These are phyloP conservation scores for Paramecium tetraurelia DNA, from an alignment of 73 alveolate genomes.

Conservation along the genomic window DNA sequence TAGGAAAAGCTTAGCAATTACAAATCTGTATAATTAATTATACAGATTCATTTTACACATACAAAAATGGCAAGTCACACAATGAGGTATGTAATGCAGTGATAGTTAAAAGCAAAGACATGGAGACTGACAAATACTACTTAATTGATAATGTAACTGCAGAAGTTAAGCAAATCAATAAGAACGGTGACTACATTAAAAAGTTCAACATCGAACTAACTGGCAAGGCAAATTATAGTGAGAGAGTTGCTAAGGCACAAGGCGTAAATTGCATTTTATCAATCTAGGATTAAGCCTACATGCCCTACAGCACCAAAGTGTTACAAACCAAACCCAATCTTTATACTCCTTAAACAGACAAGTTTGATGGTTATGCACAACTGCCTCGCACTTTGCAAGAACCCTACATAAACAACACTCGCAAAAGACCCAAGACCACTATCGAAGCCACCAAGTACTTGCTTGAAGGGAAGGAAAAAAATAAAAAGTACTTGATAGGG, in stretches of 20 bases:
- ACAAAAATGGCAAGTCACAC: conserved; percentile 18
- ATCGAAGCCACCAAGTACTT: not conserved
- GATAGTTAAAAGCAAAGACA: conserved; percentile 17
- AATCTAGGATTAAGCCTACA: conserved; percentile 18
- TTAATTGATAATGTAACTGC: conserved; percentile 56
- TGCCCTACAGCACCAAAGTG: not conserved
- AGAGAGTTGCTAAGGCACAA: conserved; percentile 58
- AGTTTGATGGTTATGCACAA: conserved; percentile 35
- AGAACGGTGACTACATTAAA: conserved; percentile 60
- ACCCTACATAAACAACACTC: not conserved
- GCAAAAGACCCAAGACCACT: conserved; percentile 25
- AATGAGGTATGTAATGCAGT: not conserved
- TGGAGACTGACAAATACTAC: conserved; percentile 54
- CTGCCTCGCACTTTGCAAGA: conserved; percentile 26
- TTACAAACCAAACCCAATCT: not conserved
- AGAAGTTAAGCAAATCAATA: conserved; percentile 46
- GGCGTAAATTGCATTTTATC: conserved; percentile 22
- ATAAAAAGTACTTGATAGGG: not conserved
- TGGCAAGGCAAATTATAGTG: conserved; percentile 54
- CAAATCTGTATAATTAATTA: not conserved
- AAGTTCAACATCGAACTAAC: conserved; percentile 57
- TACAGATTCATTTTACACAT: not conserved
- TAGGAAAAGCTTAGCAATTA: not conserved
- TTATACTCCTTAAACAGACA: conserved; percentile 33
- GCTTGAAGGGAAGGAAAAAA: not conserved